Evolutionary conservation across 1,139 yeast species (phyloP).

Genomic region (Candida sp.): DNA sequence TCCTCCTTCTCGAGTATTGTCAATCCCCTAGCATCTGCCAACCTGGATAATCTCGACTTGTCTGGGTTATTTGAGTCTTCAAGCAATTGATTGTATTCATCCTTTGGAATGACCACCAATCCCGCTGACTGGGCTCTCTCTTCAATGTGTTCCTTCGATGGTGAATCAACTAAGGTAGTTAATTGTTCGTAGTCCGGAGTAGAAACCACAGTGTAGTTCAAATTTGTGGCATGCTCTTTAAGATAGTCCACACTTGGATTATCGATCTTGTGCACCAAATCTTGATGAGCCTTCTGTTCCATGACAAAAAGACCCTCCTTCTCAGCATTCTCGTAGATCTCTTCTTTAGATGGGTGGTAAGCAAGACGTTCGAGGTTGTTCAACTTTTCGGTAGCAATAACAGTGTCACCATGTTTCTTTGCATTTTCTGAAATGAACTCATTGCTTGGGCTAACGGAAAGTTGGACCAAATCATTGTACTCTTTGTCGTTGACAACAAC

Average conservation of each 20-base stretch:
- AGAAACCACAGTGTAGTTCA: conserved; percentile 23
- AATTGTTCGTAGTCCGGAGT: conserved; percentile 27
- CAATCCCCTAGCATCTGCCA: conserved; percentile 18
- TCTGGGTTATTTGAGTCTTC: conserved; percentile 30
- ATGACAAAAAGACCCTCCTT: conserved; percentile 19
- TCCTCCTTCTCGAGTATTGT: conserved; percentile 19
- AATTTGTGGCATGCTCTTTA: conserved; percentile 21
- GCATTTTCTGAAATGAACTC: conserved; percentile 31
- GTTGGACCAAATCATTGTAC: conserved; percentile 15
- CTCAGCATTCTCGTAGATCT: conserved; percentile 21
- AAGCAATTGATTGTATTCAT: conserved; percentile 21
- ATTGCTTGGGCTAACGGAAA: conserved; percentile 23
- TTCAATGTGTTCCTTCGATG: conserved; percentile 38
- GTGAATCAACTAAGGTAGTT: conserved; percentile 29
- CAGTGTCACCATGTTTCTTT: conserved; percentile 15
- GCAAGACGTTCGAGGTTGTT: conserved; percentile 18
- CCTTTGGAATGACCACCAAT: conserved; percentile 33
- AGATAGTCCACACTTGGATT: conserved; percentile 24
- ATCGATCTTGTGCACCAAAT: conserved; percentile 17
- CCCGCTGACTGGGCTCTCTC: conserved; percentile 36
- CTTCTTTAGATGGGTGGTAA: conserved; percentile 22
- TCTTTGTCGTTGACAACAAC: conserved; percentile 22
- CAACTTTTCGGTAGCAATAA: conserved; percentile 22
- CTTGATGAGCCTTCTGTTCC: conserved; percentile 11
- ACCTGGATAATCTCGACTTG: conserved; percentile 17